phyloP scores from a whole-genome alignment of 331 rosid genomes.

The Pyracantha coccinea region DNA sequence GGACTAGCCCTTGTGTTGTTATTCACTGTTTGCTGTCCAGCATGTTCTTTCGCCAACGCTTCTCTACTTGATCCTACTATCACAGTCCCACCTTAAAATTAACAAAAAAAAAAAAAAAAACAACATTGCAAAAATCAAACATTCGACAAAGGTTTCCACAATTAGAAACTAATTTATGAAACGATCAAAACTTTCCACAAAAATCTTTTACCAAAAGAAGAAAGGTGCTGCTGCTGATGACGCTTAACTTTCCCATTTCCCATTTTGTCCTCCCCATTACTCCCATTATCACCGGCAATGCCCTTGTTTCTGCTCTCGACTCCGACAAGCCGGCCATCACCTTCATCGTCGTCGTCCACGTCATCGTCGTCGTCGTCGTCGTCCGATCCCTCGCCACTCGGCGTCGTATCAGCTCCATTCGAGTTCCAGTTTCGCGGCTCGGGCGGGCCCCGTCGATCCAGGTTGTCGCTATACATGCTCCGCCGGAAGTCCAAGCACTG shows the following conservation, averaged over 20 bases:
- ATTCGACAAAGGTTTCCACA: background rate
- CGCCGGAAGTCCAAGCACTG: constrained; percentile 56
- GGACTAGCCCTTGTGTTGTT: constrained; percentile 30
- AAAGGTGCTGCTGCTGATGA: constrained; percentile 24
- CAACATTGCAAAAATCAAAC: background rate
- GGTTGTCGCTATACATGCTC: constrained; percentile 32
- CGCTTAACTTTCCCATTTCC: constrained; percentile 64
- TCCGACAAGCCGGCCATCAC: constrained; percentile 39
- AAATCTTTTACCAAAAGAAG: constrained; percentile 51
- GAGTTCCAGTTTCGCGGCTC: constrained; percentile 55
- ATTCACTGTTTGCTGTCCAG: constrained; percentile 34
- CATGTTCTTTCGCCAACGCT: constrained; percentile 48
- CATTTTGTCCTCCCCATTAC: constrained; percentile 33
- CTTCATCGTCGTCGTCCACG: constrained; percentile 24
- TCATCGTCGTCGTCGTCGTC: constrained; percentile 57
- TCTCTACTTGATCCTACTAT: constrained; percentile 60
- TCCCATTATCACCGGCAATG: constrained; percentile 18
- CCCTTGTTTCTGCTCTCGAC: constrained; percentile 36
- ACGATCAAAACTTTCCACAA: background rate
- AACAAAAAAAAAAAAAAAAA: background rate
- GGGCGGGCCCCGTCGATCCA: constrained; percentile 30
- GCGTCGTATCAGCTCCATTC: constrained; percentile 38
- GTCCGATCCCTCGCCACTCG: constrained; percentile 56
- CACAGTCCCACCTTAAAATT: constrained; percentile 21
- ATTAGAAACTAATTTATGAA: background rate